Evolutionary conservation across 2,329 filamentous ascomycete genomes (phyloP).

Genomic region (Fusarium citri): DNA sequence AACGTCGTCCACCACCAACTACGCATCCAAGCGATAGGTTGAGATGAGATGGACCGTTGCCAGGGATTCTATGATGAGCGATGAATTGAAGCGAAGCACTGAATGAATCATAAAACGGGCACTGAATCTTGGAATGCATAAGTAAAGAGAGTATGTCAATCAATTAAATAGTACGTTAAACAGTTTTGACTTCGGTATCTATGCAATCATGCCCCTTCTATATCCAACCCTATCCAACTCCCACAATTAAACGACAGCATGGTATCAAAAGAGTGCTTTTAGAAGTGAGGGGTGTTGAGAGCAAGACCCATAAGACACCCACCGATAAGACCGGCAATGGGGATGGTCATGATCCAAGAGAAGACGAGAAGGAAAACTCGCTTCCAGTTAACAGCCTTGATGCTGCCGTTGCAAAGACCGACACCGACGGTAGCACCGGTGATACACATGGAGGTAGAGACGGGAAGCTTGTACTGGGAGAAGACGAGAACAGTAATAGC

Average conservation of each 20-base stretch:
- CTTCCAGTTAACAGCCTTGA: conserved; percentile 81
- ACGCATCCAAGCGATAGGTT: no score
- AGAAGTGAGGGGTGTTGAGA: conserved; percentile 56
- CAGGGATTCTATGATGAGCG: no score
- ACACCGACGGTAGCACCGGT: conserved; percentile 83
- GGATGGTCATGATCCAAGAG: conserved; percentile 66
- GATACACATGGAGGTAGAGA: conserved; percentile 84
- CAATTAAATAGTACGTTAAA: conserved; percentile 33
- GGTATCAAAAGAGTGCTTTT: conserved; percentile 19
- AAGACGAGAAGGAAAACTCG: conserved; percentile 75
- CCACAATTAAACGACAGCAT: conserved; percentile 13
- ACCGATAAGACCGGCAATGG: conserved; percentile 56
- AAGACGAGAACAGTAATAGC: conserved; percentile 81
- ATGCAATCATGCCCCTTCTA: conserved; percentile 26
- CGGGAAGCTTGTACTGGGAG: conserved; percentile 79
- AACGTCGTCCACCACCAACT: no score
- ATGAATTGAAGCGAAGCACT: no score
- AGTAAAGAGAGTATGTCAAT: conserved; percentile 19
- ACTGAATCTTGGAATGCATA: no score
- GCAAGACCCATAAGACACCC: conserved; percentile 56
- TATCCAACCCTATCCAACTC: conserved; percentile 2
- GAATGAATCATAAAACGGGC: no score
- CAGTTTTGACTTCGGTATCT: conserved; percentile 18
- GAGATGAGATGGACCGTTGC: no score
- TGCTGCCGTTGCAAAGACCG: conserved; percentile 78